These are phyloP conservation scores for Opeltia flavorubescens DNA, from an alignment of 495 filamentous ascomycete species.

Conservation along the genomic window DNA sequence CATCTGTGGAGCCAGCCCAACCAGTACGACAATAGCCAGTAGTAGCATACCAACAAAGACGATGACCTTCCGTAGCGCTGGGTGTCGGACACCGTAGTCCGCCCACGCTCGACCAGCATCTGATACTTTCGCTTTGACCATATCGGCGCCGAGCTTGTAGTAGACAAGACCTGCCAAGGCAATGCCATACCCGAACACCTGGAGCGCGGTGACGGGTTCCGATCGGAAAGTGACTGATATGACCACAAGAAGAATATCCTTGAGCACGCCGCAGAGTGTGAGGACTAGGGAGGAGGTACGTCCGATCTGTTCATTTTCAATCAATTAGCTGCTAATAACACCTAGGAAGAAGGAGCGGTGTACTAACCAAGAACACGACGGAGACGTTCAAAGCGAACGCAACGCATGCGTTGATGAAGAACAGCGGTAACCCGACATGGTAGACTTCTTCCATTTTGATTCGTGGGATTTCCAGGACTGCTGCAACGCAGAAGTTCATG, in stretches of 20 bases:
- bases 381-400: conserved; percentile 68
- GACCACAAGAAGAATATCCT: conserved; percentile 88
- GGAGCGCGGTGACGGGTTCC: conserved; percentile 64
- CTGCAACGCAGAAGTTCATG: conserved; percentile 58
- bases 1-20: conserved; percentile 33
- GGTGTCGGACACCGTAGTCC: conserved; percentile 65
- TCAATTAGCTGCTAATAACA: too few species aligned
- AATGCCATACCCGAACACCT: conserved; percentile 91
- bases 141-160: conserved; percentile 90
- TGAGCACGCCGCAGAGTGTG: conserved; percentile 94
- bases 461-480: conserved; percentile 39
- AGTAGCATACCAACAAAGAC: conserved; percentile 48
- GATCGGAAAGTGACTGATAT: conserved; percentile 85
- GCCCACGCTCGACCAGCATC: conserved; percentile 63
- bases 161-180: conserved; percentile 83
- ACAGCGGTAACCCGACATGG: conserved; percentile 39
- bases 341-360: conserved; percentile 22
- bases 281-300: conserved; percentile 93
- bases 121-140: conserved; percentile 61
- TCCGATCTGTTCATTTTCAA: conserved; percentile 53
- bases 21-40: conserved; percentile 55
- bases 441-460: conserved; percentile 40
- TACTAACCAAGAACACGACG: conserved; percentile 56
- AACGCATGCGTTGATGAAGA: conserved; percentile 54
- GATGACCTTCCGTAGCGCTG: conserved; percentile 61